Evolutionary conservation across 2,329 filamentous ascomycete species (phyloP).

Genomic region (Sporothrix pseudoabietina): DNA sequence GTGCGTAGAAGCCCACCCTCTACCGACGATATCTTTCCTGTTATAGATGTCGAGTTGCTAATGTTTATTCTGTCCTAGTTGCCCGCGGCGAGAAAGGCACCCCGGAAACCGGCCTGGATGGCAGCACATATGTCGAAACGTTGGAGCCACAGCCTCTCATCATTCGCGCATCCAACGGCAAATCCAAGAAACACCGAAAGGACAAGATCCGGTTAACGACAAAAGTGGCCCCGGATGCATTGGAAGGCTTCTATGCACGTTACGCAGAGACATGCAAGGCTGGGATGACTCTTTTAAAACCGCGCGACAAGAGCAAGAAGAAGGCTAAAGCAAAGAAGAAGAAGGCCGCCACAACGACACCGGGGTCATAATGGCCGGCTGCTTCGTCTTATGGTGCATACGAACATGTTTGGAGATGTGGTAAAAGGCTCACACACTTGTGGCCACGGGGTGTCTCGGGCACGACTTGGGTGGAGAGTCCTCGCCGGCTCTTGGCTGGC

Average conservation of each 20-base stretch:
- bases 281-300: slow-evolving; percentile 88
- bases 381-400: neutral
- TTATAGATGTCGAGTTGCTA: neutral
- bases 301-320: slow-evolving; percentile 85
- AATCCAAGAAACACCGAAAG: slow-evolving; percentile 58
- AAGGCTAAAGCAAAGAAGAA: slow-evolving; percentile 77
- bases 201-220: slow-evolving; percentile 78
- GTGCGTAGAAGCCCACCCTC: slow-evolving; percentile 50
- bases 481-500: neutral
- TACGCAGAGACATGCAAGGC: slow-evolving; percentile 92
- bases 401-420: too few species aligned
- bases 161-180: slow-evolving; percentile 82
- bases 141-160: slow-evolving; percentile 69
- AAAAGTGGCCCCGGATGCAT: slow-evolving; percentile 70
- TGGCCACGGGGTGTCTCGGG: neutral
- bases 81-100: slow-evolving; percentile 21
- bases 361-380: slow-evolving; percentile 15
- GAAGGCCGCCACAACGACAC: slow-evolving; percentile 47
- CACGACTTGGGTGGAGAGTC: neutral
- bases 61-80: slow-evolving; percentile 24
- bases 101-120: neutral
- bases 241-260: slow-evolving; percentile 77
- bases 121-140: slow-evolving; percentile 33
- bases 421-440: neutral
- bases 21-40: neutral